A percentile compares a stretch with the other conserved stretches of the same genome.
phyloP scores from a whole-genome alignment of 768 basidiomycete genomes.

The Pulveroboletus sp. region DNA sequence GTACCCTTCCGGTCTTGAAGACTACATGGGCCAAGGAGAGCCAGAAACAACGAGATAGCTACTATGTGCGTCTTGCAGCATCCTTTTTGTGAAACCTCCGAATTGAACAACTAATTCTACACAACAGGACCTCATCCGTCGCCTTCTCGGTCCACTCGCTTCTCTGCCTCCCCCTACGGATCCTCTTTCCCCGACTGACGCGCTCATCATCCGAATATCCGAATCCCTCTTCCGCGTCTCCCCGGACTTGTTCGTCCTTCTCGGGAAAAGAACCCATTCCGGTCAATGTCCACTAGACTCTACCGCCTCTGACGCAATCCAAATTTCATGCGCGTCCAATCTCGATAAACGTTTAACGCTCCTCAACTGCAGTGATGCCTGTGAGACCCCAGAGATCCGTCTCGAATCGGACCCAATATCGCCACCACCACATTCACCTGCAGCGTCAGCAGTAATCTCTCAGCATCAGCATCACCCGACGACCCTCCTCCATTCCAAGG shows the following conservation, averaged over 20 bases:
- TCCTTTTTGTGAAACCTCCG: not conserved
- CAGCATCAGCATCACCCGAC: conserved; percentile 31
- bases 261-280: conserved; percentile 37
- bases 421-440: conserved; percentile 26
- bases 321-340: conserved; percentile 44
- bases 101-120: conserved; percentile 8
- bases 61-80: conserved; percentile 53
- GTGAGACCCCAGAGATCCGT: conserved; percentile 38
- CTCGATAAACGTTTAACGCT: conserved; percentile 50
- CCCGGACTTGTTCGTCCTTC: conserved; percentile 40
- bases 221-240: conserved; percentile 57
- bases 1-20: conserved; percentile 54
- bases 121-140: conserved; percentile 61
- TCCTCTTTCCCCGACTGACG: conserved; percentile 41
- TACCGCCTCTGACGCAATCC: conserved; percentile 41
- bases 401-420: conserved; percentile 25
- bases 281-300: conserved; percentile 48
- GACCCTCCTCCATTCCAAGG: conserved; percentile 45
- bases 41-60: conserved; percentile 58
- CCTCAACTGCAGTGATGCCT: conserved; percentile 32
- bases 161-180: conserved; percentile 38
- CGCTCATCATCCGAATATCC: conserved; percentile 43
- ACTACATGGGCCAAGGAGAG: conserved; percentile 54
- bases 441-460: conserved; percentile 29
- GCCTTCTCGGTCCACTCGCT: conserved; percentile 53